These are phyloP conservation scores for Eimeria acervulina DNA, from an alignment of 169 alveolate genomes.

Conservation along the genomic window DNA sequence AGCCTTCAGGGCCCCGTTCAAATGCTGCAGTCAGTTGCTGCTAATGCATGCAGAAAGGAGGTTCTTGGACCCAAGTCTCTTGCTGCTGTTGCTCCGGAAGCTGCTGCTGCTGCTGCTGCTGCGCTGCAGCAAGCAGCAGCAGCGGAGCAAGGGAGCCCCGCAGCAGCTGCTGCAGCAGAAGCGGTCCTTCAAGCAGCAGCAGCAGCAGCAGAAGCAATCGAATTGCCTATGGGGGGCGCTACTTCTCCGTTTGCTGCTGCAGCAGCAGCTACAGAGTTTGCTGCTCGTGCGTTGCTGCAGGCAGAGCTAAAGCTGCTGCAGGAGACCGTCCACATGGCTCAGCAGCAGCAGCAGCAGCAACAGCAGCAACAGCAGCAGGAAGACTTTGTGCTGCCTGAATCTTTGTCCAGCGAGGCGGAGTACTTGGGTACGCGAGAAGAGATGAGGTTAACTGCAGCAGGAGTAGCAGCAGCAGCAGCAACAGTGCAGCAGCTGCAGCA, in stretches of 20 bases:
- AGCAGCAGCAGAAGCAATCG: not conserved
- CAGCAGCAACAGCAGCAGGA: slow-evolving; percentile 41
- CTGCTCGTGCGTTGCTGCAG: slow-evolving; percentile 34
- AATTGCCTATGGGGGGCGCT: not conserved
- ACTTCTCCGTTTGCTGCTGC: slow-evolving; percentile 14
- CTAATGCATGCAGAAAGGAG: not conserved
- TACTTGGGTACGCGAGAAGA: slow-evolving; percentile 14
- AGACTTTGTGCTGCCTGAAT: slow-evolving; percentile 4
- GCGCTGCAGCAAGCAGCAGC: too few relatives aligned
- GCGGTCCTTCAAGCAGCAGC: too few relatives aligned
- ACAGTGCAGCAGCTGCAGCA: not conserved
- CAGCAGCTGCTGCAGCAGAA: too few relatives aligned
- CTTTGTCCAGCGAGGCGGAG: not conserved
- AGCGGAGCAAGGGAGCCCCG: too few relatives aligned
- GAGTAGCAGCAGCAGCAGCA: slow-evolving; percentile 30
- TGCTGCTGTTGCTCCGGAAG: too few relatives aligned
- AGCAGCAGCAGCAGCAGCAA: too few relatives aligned
- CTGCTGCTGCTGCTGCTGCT: too few relatives aligned
- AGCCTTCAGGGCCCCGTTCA: slow-evolving; percentile 36
- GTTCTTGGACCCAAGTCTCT: not conserved
- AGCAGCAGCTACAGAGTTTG: slow-evolving; percentile 25
- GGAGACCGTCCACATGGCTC: not conserved
- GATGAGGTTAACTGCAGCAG: slow-evolving; percentile 31
- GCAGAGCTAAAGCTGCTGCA: slow-evolving; percentile 59
- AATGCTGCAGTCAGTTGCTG: not conserved